Evolutionary conservation across 768 basidiomycete genomes (phyloP), one percentile per base, ranked within the genome.

Genomic region (Tricholoma furcatifolium): DNA sequence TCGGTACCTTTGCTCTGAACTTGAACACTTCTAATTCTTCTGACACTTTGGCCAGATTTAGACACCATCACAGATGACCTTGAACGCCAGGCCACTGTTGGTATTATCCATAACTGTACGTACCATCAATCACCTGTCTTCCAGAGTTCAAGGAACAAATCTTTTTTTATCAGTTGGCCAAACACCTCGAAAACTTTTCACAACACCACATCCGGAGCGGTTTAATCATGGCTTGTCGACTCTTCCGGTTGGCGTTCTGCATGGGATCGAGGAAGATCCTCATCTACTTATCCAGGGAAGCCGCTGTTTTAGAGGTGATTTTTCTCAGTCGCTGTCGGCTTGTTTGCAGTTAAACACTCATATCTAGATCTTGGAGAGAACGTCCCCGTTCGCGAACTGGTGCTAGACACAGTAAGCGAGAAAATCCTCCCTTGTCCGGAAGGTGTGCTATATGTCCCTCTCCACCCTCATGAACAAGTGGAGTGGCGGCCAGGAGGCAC

Each of bases 71-170:
- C 82, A 5, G 89, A 97, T 64, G 86, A 92, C 42, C 73, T 92
- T 7, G 91, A 98, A 70, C 81, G 89, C 32, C 92, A 93, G 62
- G 94, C 95, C 0, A 93, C 92, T 6, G 89, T 95, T 17, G 93
- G 93, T 2, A 96, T 95, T 51, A 95, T 97, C 44, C 93, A 96
- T 67, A 96, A 96, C 57, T 98, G 91, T 91, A 60, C 35, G 80
- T 63, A 15, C n/a, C 27, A 0, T 6, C 31, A 14, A 4, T 40
- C 24, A n/a, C 12, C 24, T 15, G 17, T 43, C 21, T n/a, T 36
- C 14, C 12, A 27, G 9, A 12, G 20, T 9, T 11, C 6, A 8
- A 39, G 27, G 27, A 42, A 15, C 14, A 2, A n/a, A 45, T 34
- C 45, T 6, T 41, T 12, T 30, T 17, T 27, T 40, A 47, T 2